These are phyloP conservation scores for Nigrospora oryzae DNA, from an alignment of 2,329 filamentous ascomycete species.

Conservation along the genomic window DNA sequence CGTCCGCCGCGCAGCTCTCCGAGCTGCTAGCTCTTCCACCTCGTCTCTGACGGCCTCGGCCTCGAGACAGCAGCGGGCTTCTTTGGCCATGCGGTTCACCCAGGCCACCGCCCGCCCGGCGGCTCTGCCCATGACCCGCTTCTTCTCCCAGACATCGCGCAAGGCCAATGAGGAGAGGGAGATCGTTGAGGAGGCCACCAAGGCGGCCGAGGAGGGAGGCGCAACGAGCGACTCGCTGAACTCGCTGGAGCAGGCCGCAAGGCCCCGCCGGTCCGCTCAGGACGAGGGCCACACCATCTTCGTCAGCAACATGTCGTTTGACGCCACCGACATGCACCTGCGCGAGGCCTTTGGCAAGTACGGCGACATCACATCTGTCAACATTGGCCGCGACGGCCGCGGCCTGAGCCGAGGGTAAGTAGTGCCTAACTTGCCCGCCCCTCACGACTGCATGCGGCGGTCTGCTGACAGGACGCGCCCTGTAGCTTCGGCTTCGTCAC, in stretches of 20 bases:
- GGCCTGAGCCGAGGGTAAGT: constrained; percentile 23
- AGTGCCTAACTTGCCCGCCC: not conserved
- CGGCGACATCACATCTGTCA: constrained; percentile 14
- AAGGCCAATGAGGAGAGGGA: constrained; percentile 8
- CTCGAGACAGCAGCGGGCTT: constrained; percentile 18
- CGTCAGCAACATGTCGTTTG: constrained; percentile 62
- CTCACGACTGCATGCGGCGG: too few relatives aligned
- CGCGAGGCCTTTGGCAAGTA: constrained; percentile 46
- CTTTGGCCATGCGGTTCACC: constrained; percentile 16
- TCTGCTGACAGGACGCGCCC: not conserved
- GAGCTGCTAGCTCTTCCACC: constrained; percentile 18
- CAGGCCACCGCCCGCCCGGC: constrained; percentile 13
- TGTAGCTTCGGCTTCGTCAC: constrained; percentile 19
- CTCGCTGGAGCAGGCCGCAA: not conserved
- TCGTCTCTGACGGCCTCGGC: constrained; percentile 11
- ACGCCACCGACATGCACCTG: constrained; percentile 54
- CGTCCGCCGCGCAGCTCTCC: constrained; percentile 20
- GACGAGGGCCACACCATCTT: constrained; percentile 38
- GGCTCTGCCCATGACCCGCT: constrained; percentile 8
- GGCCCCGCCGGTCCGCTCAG: not conserved
- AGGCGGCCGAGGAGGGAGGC: not conserved
- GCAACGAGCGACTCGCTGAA: not conserved
- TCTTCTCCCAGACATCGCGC: constrained; percentile 20
- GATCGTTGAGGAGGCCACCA: constrained; percentile 4
- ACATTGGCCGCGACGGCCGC: constrained; percentile 15